A percentile compares a stretch with the other conserved stretches of the same genome.
Conservation (phyloP, 441 rosid species). For the Aleurites moluccanus region DNA sequence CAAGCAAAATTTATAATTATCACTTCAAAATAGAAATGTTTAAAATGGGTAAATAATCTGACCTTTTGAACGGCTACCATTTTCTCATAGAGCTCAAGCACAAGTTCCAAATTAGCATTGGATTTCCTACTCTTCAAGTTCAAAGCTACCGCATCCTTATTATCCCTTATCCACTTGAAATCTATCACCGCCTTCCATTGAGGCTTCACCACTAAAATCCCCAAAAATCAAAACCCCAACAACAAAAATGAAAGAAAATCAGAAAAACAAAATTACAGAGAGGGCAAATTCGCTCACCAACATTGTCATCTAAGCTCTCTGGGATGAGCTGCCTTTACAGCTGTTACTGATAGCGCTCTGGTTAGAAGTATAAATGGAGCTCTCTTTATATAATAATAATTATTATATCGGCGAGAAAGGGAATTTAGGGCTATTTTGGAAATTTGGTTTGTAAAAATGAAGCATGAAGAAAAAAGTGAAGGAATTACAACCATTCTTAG, state of each 20-base stretch:
- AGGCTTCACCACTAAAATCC: conserved; percentile 44
- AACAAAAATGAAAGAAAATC: not conserved
- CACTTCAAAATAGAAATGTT: not conserved
- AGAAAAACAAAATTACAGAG: not conserved
- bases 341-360: conserved; percentile 49
- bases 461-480: conserved; percentile 44
- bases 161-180: conserved; percentile 94
- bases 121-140: conserved; percentile 75
- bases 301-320: conserved; percentile 34
- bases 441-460: conserved; percentile 37
- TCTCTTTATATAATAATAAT: conserved; percentile 15
- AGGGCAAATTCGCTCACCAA: conserved; percentile 17
- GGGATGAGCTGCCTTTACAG: conserved; percentile 40
- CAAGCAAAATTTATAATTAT: not conserved
- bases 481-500: conserved; percentile 41
- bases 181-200: conserved; percentile 90
- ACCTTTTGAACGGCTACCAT: conserved; percentile 86
- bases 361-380: conserved; percentile 32
- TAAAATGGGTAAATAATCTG: conserved; percentile 17
- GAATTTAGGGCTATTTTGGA: conserved; percentile 30
- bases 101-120: conserved; percentile 69
- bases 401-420: conserved; percentile 34
- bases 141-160: conserved; percentile 58
- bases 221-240: conserved; percentile 11
- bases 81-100: conserved; percentile 73